These are phyloP conservation scores for Acer negundo DNA, from an alignment of 345 rosid species.

Conservation along the genomic window DNA sequence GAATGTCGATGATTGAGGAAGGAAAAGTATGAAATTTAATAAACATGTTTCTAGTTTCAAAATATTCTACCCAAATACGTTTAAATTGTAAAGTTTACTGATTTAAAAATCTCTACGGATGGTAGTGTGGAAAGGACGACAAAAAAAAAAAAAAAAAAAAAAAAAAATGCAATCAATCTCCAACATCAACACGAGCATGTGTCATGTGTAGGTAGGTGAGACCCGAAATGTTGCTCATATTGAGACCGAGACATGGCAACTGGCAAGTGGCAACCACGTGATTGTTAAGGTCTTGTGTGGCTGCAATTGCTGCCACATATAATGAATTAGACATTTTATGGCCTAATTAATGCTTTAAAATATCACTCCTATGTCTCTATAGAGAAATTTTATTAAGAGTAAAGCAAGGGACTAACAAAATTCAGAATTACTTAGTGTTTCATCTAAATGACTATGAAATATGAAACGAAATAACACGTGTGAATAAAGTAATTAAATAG, in stretches of 20 bases:
- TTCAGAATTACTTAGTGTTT: no score
- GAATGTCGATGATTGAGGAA: background rate
- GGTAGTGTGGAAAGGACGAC: background rate
- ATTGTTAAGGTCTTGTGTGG: constrained; percentile 9
- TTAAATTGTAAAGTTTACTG: background rate
- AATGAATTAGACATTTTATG: background rate
- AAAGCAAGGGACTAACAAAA: background rate
- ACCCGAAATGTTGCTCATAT: background rate
- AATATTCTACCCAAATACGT: background rate
- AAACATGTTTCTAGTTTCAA: background rate
- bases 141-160: background rate
- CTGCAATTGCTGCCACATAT: constrained; percentile 12
- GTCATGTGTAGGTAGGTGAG: no score
- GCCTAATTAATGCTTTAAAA: constrained; percentile 9
- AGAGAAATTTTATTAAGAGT: background rate
- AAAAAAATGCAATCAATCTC: background rate
- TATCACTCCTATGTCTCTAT: background rate
- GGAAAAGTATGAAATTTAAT: background rate
- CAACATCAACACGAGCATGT: background rate
- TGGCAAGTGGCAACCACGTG: constrained; percentile 4
- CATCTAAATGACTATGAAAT: no score
- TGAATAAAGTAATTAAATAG: no score
- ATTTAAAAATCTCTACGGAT: background rate
- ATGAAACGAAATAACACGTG: no score
- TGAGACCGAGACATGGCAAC: constrained; percentile 11